Percentiles rank a stretch among this genome's conserved stretches.
These are phyloP conservation scores for Thermomucor indicae-seudaticae DNA, from an alignment of 371 early-diverging fungal genomes.

Conservation along the genomic window DNA sequence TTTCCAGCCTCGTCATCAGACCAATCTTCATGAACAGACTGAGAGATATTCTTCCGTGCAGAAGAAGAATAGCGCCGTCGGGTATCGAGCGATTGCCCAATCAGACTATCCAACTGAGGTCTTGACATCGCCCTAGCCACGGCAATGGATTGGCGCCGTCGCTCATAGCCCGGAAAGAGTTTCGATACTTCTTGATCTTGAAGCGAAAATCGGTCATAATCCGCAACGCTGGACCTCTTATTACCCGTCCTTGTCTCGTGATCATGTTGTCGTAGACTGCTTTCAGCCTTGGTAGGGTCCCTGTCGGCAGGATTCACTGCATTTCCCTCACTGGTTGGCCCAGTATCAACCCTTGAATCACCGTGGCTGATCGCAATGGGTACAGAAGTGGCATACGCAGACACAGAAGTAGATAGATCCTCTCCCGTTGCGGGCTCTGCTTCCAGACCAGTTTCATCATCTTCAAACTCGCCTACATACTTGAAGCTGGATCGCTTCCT, in stretches of 20 bases:
- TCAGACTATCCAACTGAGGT: constrained; percentile 7
- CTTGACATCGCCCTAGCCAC: constrained; percentile 1
- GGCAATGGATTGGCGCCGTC: constrained; percentile 15
- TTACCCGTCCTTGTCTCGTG: not conserved
- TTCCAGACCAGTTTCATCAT: not conserved
- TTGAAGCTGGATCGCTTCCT: constrained; percentile 9
- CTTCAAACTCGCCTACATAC: constrained; percentile 6
- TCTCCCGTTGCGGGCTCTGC: constrained; percentile 8
- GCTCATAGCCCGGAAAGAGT: constrained; percentile 6
- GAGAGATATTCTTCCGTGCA: not conserved
- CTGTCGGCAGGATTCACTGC: constrained; percentile 12
- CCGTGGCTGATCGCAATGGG: constrained; percentile 21
- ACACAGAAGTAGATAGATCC: constrained; percentile 9
- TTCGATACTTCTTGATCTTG: constrained; percentile 8
- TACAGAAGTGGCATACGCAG: constrained; percentile 24
- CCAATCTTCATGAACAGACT: constrained; percentile 5
- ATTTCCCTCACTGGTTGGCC: not conserved
- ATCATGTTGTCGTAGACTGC: constrained; percentile 1
- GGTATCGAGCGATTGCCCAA: constrained; percentile 16
- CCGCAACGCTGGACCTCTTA: not conserved
- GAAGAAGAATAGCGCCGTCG: constrained; percentile 1
- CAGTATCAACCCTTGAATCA: not conserved
- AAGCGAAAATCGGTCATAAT: constrained; percentile 10
- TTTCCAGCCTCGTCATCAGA: constrained; percentile 18
- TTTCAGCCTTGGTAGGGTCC: constrained; percentile 4